These are phyloP conservation scores for Clonostachys chloroleuca DNA, from an alignment of 2,329 filamentous ascomycete genomes.

Conservation along the genomic window DNA sequence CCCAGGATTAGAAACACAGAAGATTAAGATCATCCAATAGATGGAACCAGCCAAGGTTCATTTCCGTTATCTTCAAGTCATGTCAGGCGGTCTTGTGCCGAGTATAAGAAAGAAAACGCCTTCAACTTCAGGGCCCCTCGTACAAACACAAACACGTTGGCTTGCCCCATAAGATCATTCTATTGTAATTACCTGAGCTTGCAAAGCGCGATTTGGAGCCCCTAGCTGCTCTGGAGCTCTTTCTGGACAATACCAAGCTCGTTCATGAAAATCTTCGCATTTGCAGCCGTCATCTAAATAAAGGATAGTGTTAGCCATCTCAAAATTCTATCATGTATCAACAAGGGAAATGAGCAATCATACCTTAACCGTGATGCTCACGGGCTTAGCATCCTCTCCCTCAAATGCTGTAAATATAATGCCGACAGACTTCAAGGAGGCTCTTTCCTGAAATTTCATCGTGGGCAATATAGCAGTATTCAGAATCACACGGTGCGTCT, in stretches of 20 bases:
- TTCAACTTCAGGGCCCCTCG: not conserved
- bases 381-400: constrained; percentile 45
- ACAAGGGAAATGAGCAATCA: constrained; percentile 11
- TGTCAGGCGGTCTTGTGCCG: too few species aligned
- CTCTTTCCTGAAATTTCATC: constrained; percentile 75
- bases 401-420: constrained; percentile 65
- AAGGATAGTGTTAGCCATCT: not conserved
- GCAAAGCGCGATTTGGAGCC: not conserved
- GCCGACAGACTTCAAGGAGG: constrained; percentile 65
- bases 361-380: constrained; percentile 60
- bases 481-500: constrained; percentile 79
- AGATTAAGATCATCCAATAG: too few species aligned
- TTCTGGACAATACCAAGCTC: constrained; percentile 45
- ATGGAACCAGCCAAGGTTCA: too few species aligned
- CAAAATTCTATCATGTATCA: not conserved
- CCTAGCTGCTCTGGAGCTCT: constrained; percentile 37
- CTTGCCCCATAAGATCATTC: not conserved
- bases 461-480: constrained; percentile 78
- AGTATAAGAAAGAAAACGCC: too few species aligned
- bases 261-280: constrained; percentile 45
- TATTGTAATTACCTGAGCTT: not conserved
- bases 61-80: too few species aligned
- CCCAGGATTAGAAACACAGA: too few species aligned
- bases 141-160: not conserved
- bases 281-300: constrained; percentile 47